Percentiles rank a stretch among this genome's conserved stretches.
Conservation (phyloP, 495 filamentous ascomycete genomes). For the Trichoderma virens region DNA sequence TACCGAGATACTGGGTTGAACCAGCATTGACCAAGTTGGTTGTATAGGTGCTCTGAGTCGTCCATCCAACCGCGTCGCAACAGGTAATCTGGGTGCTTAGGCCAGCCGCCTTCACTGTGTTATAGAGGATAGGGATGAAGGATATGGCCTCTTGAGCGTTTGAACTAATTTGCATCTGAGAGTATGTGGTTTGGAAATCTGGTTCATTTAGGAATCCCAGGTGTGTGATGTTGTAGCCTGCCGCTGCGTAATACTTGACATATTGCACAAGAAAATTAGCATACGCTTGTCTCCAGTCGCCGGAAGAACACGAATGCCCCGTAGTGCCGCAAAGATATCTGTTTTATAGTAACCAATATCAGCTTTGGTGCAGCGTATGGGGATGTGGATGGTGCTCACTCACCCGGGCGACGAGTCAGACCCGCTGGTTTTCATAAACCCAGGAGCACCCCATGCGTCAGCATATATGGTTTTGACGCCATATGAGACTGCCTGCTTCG, state of each 20-base stretch:
- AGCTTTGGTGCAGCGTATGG: not conserved
- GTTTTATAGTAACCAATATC: not conserved
- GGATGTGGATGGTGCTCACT: not conserved
- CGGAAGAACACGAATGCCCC: slow-evolving; percentile 33
- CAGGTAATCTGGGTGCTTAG: slow-evolving; percentile 36
- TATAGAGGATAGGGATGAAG: slow-evolving; percentile 34
- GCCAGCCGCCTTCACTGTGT: slow-evolving; percentile 29
- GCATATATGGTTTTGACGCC: slow-evolving; percentile 41
- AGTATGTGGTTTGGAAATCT: slow-evolving; percentile 37
- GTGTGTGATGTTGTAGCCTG: slow-evolving; percentile 39
- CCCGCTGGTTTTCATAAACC: slow-evolving; percentile 51
- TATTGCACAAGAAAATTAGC: slow-evolving; percentile 49
- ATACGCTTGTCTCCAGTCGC: slow-evolving; percentile 49
- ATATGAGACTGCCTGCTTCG: slow-evolving; percentile 36
- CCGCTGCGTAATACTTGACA: slow-evolving; percentile 37
- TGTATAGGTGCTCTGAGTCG: slow-evolving; percentile 29
- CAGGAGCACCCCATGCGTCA: slow-evolving; percentile 49
- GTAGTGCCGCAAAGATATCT: slow-evolving; percentile 39
- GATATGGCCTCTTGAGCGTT: slow-evolving; percentile 41
- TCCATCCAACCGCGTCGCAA: slow-evolving; percentile 47
- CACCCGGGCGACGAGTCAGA: slow-evolving; percentile 35
- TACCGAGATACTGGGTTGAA: not conserved
- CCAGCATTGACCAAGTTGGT: slow-evolving; percentile 20
- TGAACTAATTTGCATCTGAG: slow-evolving; percentile 33
- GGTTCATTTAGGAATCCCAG: slow-evolving; percentile 55